phyloP scores from a whole-genome alignment of 768 basidiomycete species.

The Boletus insuetus region DNA sequence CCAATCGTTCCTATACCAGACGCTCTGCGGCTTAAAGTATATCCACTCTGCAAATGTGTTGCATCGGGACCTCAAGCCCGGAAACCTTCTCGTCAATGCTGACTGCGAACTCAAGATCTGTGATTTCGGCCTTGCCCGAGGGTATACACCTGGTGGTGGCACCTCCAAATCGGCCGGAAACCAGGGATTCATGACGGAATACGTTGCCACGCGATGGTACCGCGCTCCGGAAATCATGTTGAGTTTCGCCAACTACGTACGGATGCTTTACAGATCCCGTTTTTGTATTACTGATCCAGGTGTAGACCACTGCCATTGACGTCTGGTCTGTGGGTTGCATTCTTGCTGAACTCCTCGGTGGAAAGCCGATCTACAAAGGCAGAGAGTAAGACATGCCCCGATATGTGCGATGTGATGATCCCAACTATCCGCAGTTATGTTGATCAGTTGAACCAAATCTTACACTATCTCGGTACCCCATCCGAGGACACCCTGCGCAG shows the following conservation, averaged over 20 bases:
- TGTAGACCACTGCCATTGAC: constrained; percentile 84
- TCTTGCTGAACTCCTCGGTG: constrained; percentile 86
- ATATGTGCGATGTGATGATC: neutral
- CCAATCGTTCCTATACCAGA: constrained; percentile 97
- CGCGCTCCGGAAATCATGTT: constrained; percentile 99
- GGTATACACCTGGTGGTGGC: constrained; percentile 83
- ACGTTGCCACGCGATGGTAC: constrained; percentile 99
- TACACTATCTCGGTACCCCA: constrained; percentile 97
- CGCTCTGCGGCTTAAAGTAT: constrained; percentile 96
- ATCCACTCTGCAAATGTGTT: constrained; percentile 98
- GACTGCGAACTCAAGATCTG: constrained; percentile 99
- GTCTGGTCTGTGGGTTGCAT: constrained; percentile 98
- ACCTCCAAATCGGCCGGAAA: constrained; percentile 71
- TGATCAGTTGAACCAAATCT: constrained; percentile 96
- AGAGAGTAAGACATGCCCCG: constrained; percentile 66
- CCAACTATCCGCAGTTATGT: constrained; percentile 65
- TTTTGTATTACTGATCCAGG: constrained; percentile 13
- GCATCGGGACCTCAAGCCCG: constrained; percentile 93
- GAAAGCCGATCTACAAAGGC: constrained; percentile 96
- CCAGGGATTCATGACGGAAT: constrained; percentile 99
- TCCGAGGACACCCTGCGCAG: constrained; percentile 94
- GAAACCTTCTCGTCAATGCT: constrained; percentile 94
- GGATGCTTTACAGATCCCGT: constrained; percentile 24
- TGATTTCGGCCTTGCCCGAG: constrained; percentile 95
- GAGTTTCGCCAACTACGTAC: constrained; percentile 90